A percentile compares a stretch with the other conserved stretches of the same genome.
phyloP scores from a whole-genome alignment of 1,284 basidiomycete species.

The Trichosporon sp. region DNA sequence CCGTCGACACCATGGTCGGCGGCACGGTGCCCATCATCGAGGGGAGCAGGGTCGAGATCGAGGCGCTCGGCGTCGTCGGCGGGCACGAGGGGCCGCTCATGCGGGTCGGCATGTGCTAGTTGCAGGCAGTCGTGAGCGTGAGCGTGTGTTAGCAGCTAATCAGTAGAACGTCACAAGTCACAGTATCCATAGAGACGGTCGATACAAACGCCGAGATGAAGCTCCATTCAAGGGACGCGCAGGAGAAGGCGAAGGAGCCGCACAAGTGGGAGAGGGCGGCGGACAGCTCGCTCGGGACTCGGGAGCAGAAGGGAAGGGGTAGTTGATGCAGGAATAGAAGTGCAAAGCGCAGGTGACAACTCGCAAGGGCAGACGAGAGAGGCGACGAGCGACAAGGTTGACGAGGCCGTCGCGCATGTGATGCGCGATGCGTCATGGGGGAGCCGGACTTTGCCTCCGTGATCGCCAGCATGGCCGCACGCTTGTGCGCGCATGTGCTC shows the following conservation, averaged over 20 bases:
- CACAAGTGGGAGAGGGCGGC: not conserved
- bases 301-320: too few relatives aligned
- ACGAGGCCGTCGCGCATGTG: not conserved
- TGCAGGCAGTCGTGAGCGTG: not conserved
- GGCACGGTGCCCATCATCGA: constrained; percentile 17
- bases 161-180: not conserved
- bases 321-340: too few relatives aligned
- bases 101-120: not conserved
- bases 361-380: not conserved
- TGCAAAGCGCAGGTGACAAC: not conserved
- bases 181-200: not conserved
- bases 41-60: constrained; percentile 21
- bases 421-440: not conserved
- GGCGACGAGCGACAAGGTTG: not conserved
- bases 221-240: not conserved
- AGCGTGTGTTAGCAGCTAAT: not conserved
- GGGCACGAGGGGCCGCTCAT: not conserved
- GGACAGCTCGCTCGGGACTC: not conserved
- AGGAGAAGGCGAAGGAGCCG: too few relatives aligned
- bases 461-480: too few relatives aligned
- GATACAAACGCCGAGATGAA: not conserved
- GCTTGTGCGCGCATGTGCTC: too few relatives aligned
- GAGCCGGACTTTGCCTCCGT: not conserved
- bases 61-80: constrained; percentile 17
- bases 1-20: constrained; percentile 22